Conservation (phyloP, 306 rosid species). For the Lagenaria siceraria region DNA sequence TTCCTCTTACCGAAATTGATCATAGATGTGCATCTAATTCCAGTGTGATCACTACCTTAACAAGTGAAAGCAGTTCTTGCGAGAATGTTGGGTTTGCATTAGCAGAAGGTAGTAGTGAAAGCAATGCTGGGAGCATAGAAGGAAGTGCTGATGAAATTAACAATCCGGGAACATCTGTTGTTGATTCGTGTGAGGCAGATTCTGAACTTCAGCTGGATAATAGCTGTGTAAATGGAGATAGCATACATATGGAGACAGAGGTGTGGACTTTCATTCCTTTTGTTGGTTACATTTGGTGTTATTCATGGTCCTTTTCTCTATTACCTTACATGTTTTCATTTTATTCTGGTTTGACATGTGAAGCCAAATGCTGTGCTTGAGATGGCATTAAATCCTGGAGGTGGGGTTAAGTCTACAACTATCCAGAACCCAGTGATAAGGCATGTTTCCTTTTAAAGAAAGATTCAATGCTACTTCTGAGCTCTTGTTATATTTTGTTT, state of each 20-base stretch:
- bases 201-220: constrained; percentile 18
- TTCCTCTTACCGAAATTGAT: constrained; percentile 26
- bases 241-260: constrained; percentile 37
- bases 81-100: constrained; percentile 38
- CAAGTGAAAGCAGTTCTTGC: constrained; percentile 47
- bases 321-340: constrained; percentile 14
- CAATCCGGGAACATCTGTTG: constrained; percentile 15
- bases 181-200: constrained; percentile 18
- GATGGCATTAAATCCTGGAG: constrained; percentile 29
- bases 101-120: constrained; percentile 22
- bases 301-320: not conserved
- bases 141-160: constrained; percentile 20
- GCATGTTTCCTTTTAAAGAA: constrained; percentile 30
- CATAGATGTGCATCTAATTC: constrained; percentile 44
- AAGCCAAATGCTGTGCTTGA: constrained; percentile 43
- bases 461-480: not conserved
- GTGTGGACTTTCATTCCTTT: constrained; percentile 33
- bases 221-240: constrained; percentile 14
- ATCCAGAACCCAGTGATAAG: constrained; percentile 35
- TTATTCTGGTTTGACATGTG: constrained; percentile 17
- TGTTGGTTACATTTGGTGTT: not conserved
- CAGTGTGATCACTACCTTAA: constrained; percentile 34
- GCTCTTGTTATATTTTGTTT: constrained; percentile 16
- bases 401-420: constrained; percentile 24
- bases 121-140: constrained; percentile 22